phyloP scores from a whole-genome alignment of 805 yeast species.

The Schwanniomyces pseudopolymorphus region DNA sequence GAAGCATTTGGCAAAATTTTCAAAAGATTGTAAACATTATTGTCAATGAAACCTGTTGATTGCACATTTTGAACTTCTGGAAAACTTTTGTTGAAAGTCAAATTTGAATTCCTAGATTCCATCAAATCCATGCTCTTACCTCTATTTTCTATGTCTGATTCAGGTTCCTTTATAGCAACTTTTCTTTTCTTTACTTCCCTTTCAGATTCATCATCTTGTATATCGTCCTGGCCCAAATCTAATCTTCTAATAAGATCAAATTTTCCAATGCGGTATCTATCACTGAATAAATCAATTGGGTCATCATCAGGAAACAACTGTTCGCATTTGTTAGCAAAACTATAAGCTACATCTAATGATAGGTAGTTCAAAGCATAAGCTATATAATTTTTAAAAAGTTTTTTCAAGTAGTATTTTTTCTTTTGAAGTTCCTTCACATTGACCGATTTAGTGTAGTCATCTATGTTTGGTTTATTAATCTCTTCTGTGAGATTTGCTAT shows the following conservation, averaged over 20 bases:
- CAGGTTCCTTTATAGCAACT: constrained; percentile 3
- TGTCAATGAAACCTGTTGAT: constrained; percentile 31
- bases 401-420: constrained; percentile 26
- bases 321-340: constrained; percentile 64
- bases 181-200: constrained; percentile 14
- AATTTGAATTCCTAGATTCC: background rate
- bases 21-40: constrained; percentile 42
- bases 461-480: constrained; percentile 31
- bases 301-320: constrained; percentile 65
- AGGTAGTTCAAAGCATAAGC: constrained; percentile 70
- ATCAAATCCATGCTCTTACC: background rate
- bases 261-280: constrained; percentile 37
- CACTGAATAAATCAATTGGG: constrained; percentile 34
- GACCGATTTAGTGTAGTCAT: constrained; percentile 45
- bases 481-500: constrained; percentile 25
- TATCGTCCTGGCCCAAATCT: constrained; percentile 32
- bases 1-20: constrained; percentile 61
- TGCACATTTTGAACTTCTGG: background rate
- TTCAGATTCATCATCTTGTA: constrained; percentile 11
- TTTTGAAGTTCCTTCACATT: constrained; percentile 17
- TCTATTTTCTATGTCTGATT: constrained; percentile 5
- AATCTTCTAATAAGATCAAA: constrained; percentile 35
- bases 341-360: constrained; percentile 62
- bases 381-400: constrained; percentile 49
- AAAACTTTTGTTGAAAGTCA: background rate